These are phyloP conservation scores for Lithospermum erythrorhizon DNA, from an alignment of 257 asterid species.

Conservation along the genomic window DNA sequence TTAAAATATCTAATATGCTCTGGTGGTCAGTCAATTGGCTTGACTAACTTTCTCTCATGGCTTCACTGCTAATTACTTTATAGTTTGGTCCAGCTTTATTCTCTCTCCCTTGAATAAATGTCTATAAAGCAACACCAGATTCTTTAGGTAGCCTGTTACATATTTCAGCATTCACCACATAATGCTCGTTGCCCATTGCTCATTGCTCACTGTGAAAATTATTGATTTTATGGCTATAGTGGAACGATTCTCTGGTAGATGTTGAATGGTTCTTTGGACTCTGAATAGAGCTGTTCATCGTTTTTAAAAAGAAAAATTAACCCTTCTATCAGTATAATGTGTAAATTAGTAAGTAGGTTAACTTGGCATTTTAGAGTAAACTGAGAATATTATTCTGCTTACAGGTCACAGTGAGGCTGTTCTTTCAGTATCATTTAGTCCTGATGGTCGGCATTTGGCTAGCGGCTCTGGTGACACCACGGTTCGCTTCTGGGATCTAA, in stretches of 20 bases:
- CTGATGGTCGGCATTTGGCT: conserved; percentile 85
- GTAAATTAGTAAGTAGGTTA: not conserved
- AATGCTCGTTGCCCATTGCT: too few species aligned
- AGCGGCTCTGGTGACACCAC: conserved; percentile 98
- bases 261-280: not conserved
- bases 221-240: too few species aligned
- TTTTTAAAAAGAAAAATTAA: too few species aligned
- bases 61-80: not conserved
- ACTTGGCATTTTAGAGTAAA: too few species aligned
- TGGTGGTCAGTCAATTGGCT: not conserved
- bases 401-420: conserved; percentile 95
- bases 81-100: not conserved
- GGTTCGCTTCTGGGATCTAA: conserved; percentile 91
- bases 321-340: too few species aligned
- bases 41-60: not conserved
- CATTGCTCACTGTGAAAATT: too few species aligned
- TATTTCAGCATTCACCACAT: too few species aligned
- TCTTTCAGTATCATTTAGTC: conserved; percentile 90
- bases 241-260: too few species aligned
- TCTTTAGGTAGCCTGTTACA: too few species aligned
- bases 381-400: conserved; percentile 3
- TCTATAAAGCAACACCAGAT: too few species aligned
- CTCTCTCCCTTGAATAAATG: too few species aligned
- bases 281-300: not conserved
- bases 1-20: not conserved